Conservation (phyloP, 2,329 filamentous ascomycete genomes). For the Aspergillus sp. region DNA sequence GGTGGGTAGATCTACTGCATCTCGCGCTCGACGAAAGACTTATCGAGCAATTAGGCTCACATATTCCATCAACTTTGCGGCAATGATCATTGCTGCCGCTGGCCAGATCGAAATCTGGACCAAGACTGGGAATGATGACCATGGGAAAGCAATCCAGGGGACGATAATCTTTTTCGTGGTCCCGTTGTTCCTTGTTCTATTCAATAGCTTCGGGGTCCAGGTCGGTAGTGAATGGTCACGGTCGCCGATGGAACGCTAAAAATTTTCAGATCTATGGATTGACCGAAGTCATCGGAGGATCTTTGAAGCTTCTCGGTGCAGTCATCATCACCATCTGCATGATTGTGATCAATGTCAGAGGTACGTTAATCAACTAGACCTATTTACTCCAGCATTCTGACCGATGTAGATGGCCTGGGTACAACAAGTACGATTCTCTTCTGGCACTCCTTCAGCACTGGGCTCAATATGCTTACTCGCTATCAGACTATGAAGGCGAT, state of each 20-base stretch:
- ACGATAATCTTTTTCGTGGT: conserved; percentile 21
- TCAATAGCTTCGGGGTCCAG: conserved; percentile 20
- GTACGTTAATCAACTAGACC: conserved; percentile 9
- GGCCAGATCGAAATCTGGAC: conserved; percentile 28
- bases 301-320: conserved; percentile 20
- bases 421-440: neutral
- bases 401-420: too few relatives aligned
- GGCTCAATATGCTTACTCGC: neutral
- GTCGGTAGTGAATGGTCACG: conserved; percentile 6
- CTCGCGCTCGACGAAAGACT: too few relatives aligned
- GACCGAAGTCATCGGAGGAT: conserved; percentile 21
- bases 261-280: conserved; percentile 18
- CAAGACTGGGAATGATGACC: neutral
- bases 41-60: conserved; percentile 21
- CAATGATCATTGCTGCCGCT: conserved; percentile 26
- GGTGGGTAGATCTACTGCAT: conserved; percentile 18
- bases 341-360: conserved; percentile 22
- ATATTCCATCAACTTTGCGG: conserved; percentile 29
- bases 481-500: conserved; percentile 8
- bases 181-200: conserved; percentile 19
- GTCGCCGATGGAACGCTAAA: too few relatives aligned
- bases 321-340: conserved; percentile 16
- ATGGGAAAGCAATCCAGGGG: conserved; percentile 19
- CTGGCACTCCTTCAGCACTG: neutral
- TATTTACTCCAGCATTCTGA: too few relatives aligned